Evolutionary conservation across 1,284 basidiomycete genomes (phyloP).

Genomic region (Thecaphora frezii): DNA sequence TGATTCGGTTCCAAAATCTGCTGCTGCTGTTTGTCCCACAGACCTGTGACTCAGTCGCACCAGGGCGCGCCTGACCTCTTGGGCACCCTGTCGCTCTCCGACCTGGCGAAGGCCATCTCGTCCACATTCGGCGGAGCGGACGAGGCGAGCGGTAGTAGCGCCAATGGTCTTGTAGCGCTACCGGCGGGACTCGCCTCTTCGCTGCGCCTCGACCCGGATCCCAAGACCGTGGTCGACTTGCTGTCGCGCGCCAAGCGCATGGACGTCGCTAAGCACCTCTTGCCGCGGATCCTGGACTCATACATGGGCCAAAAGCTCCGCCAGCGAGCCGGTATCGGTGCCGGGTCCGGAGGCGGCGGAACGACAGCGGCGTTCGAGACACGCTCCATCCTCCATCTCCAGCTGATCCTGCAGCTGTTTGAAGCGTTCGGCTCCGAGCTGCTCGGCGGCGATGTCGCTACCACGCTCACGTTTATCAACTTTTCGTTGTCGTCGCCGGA

Average conservation of each 20-base stretch:
- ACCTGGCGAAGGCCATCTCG: slow-evolving; percentile 1
- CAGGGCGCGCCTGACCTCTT: neutral
- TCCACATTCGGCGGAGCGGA: no score
- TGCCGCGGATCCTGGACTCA: slow-evolving; percentile 27
- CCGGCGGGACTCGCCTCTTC: slow-evolving; percentile 26
- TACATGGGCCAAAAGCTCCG: slow-evolving; percentile 34
- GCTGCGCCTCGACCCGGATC: slow-evolving; percentile 32
- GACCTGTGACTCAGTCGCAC: neutral
- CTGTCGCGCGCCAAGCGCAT: slow-evolving; percentile 24
- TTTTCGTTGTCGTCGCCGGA: slow-evolving; percentile 32
- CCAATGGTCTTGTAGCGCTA: slow-evolving; percentile 18
- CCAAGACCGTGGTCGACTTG: slow-evolving; percentile 23
- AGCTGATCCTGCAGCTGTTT: slow-evolving; percentile 48
- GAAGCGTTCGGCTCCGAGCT: slow-evolving; percentile 46
- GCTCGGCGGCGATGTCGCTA: slow-evolving; percentile 38
- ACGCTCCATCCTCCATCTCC: slow-evolving; percentile 39
- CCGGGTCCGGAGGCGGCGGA: neutral
- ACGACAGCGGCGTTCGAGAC: slow-evolving; percentile 8
- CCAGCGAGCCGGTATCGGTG: neutral
- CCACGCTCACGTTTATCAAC: slow-evolving; percentile 48
- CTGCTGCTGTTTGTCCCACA: no score
- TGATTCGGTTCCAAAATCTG: no score
- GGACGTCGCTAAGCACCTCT: slow-evolving; percentile 25
- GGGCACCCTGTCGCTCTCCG: neutral
- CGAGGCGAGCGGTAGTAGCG: slow-evolving; percentile 2